Conservation (phyloP, 805 yeast species). For the Saturnispora sekii region DNA sequence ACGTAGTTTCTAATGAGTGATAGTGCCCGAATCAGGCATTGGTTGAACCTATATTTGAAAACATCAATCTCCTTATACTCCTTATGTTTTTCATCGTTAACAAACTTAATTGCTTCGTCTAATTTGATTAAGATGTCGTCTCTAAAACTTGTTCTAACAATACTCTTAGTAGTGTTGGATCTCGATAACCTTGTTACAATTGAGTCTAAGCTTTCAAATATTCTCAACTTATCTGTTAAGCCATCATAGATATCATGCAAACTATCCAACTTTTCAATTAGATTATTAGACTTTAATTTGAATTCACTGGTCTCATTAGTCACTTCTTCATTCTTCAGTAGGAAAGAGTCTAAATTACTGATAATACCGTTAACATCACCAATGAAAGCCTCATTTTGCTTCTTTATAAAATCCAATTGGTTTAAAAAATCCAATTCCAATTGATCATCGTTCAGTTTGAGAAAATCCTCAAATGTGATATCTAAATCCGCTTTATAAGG, state of each 20-base stretch:
- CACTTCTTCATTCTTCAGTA: constrained; percentile 46
- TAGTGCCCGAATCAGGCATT: constrained; percentile 73
- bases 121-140: constrained; percentile 42
- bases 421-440: constrained; percentile 30
- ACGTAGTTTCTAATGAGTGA: constrained; percentile 66
- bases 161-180: constrained; percentile 56
- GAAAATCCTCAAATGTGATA: constrained; percentile 31
- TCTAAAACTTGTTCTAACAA: constrained; percentile 47
- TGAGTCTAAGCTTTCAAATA: constrained; percentile 63
- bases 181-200: constrained; percentile 61
- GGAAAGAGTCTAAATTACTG: constrained; percentile 36
- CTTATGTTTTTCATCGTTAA: constrained; percentile 38
- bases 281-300: constrained; percentile 42
- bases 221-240: constrained; percentile 39
- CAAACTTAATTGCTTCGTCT: constrained; percentile 58
- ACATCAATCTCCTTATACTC: constrained; percentile 57
- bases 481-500: constrained; percentile 17
- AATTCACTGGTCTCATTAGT: constrained; percentile 54
- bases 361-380: constrained; percentile 37
- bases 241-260: constrained; percentile 34
- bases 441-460: constrained; percentile 31
- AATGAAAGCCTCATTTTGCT: constrained; percentile 30
- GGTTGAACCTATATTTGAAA: constrained; percentile 65
- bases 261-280: constrained; percentile 37
- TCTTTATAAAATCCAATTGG: constrained; percentile 20